Base-by-base conservation (phyloP, 2,329 filamentous ascomycete species). In the Helotiales sp. region DNA sequence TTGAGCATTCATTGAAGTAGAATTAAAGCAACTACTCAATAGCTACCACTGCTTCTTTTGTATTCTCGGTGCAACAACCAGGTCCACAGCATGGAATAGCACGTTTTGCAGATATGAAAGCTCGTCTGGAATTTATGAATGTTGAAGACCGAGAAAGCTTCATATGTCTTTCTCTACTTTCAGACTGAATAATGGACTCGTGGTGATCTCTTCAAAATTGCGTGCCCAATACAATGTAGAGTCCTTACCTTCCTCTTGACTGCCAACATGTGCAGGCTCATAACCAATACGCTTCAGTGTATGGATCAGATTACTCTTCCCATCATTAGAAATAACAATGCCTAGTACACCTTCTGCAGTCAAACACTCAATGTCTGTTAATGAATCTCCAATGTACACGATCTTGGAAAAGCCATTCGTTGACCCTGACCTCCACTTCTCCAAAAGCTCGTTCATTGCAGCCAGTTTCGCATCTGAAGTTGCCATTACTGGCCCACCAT, bases 1-100 rank as follows among this genome's bases (percentile, higher is more conserved):
- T 93, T 69, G 78, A 85, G 72, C 63, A 65, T 26, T 63, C 72
- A 6, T 60, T 75, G 52, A 71, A 68, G 40, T 72, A 72, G 58
- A 17, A n/a, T n/a, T 28, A 37, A 13, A 30, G 22, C 28, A 17
- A 17, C 37, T 47, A 55, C 3, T 47, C 10, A 2, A 20, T 47
- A 13, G 11, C 11, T 3, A 15, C 3, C 34, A 13, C 11, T 13
- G 15, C 15, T 15, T 13, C 3, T 40, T 13, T 15, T 40, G 34
- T 40, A 3, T 13, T n/a, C n/a, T n/a, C n/a, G n/a, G n/a, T n/a
- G n/a, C n/a, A n/a, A n/a, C n/a, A n/a, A n/a, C n/a, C n/a, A n/a
- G n/a, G n/a, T n/a, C n/a, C n/a, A n/a, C n/a, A n/a, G n/a, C n/a
- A n/a, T n/a, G n/a, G n/a, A n/a, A n/a, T n/a, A n/a, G n/a, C n/a